Conservation (phyloP, 306 rosid species). For the Cajanus cajan region DNA sequence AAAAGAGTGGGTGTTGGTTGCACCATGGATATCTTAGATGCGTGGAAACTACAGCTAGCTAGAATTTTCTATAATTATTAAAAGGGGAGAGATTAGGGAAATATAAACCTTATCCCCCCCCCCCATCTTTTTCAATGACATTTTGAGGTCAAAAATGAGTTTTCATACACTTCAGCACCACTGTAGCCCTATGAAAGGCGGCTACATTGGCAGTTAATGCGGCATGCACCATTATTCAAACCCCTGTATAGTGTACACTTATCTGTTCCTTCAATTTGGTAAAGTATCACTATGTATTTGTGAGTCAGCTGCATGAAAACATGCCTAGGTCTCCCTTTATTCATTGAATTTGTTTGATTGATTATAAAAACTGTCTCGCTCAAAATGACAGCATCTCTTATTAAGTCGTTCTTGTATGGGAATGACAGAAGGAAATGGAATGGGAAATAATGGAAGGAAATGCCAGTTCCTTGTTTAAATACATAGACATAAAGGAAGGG, state of each 20-base stretch:
- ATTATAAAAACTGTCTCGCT: background rate
- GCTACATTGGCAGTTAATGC: background rate
- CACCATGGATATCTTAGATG: background rate
- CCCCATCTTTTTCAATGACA: background rate
- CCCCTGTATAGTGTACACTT: too few species aligned
- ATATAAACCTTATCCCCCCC: background rate
- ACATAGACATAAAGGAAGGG: background rate
- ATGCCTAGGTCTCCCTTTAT: background rate
- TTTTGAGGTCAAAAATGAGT: background rate
- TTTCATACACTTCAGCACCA: too few species aligned
- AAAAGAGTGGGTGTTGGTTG: background rate
- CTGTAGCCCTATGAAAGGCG: background rate
- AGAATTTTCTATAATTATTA: background rate
- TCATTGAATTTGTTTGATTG: background rate
- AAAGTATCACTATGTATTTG: background rate
- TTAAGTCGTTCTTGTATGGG: background rate
- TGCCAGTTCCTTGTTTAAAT: background rate
- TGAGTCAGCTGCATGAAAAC: background rate
- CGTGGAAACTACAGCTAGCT: background rate
- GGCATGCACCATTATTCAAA: background rate
- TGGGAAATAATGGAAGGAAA: background rate
- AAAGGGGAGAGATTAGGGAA: background rate
- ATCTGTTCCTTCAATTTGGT: conserved; percentile 34
- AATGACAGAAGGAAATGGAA: too few species aligned
- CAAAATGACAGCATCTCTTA: background rate